phyloP scores from a whole-genome alignment of 371 early-diverging fungal genomes.

The Thermomucor indicae-seudaticae region DNA sequence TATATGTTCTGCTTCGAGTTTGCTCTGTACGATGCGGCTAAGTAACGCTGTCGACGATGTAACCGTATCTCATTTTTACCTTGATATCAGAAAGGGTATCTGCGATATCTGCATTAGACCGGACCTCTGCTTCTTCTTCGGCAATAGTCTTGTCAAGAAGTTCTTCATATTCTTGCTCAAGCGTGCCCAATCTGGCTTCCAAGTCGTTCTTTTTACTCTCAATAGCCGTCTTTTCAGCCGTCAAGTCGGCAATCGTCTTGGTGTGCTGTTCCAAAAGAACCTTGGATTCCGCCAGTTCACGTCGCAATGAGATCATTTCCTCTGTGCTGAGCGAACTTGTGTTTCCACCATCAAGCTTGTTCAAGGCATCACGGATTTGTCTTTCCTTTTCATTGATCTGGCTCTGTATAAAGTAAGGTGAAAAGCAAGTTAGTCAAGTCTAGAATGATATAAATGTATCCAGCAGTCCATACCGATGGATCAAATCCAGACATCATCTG shows the following conservation, averaged over 20 bases:
- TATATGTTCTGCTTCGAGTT: constrained; percentile 81
- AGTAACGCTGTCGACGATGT: too few species aligned
- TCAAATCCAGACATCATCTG: constrained; percentile 86
- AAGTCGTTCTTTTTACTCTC: constrained; percentile 67
- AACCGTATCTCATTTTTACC: too few species aligned
- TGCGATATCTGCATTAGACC: constrained; percentile 61
- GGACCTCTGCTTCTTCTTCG: constrained; percentile 75
- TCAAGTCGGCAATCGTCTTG: constrained; percentile 62
- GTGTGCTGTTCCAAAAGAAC: constrained; percentile 65
- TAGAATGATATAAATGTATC: constrained; percentile 4
- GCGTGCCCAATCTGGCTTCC: constrained; percentile 64
- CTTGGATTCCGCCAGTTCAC: constrained; percentile 74
- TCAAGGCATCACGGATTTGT: constrained; percentile 65
- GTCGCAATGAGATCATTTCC: constrained; percentile 70
- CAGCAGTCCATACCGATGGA: constrained; percentile 70
- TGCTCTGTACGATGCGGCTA: constrained; percentile 28
- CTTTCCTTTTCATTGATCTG: constrained; percentile 76
- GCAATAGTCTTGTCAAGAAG: constrained; percentile 91
- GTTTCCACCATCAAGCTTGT: constrained; percentile 52
- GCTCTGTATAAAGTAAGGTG: constrained; percentile 15
- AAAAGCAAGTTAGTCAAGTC: neutral
- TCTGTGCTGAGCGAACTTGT: constrained; percentile 30
- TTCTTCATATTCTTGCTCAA: constrained; percentile 91
- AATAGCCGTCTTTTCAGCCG: constrained; percentile 57
- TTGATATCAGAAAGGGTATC: constrained; percentile 76